Evolutionary conservation across 192 early-diverging fungal genomes (phyloP).

Genomic region (Entomortierella beljakovae): DNA sequence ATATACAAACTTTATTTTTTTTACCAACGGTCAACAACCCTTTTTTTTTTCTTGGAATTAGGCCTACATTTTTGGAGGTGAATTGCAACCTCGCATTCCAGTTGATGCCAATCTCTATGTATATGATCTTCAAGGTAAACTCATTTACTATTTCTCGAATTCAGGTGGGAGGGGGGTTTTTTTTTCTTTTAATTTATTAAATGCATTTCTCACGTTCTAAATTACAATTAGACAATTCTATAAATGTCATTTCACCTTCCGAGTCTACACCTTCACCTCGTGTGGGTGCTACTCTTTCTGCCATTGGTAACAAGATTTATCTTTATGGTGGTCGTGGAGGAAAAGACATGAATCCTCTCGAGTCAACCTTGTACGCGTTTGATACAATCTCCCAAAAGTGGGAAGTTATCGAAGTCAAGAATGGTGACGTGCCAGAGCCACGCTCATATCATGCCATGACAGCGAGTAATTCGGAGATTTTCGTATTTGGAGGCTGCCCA

Average conservation of each 20-base stretch:
- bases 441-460: constrained; percentile 41
- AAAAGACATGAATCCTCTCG: constrained; percentile 26
- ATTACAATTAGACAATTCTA: neutral
- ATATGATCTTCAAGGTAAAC: constrained; percentile 28
- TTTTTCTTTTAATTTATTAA: too few relatives aligned
- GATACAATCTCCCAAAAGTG: constrained; percentile 13
- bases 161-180: too few relatives aligned
- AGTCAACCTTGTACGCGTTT: constrained; percentile 19
- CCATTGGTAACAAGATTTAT: constrained; percentile 22
- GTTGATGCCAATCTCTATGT: constrained; percentile 42
- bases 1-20: neutral
- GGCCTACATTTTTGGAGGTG: constrained; percentile 41
- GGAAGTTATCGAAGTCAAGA: constrained; percentile 13
- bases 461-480: constrained; percentile 28
- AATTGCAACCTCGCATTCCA: constrained; percentile 24
- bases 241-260: constrained; percentile 3
- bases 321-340: constrained; percentile 15
- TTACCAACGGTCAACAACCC: neutral
- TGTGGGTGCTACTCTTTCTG: constrained; percentile 23
- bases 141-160: too few relatives aligned
- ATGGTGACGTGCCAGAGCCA: constrained; percentile 9
- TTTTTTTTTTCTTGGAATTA: neutral
- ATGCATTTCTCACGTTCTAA: too few relatives aligned
- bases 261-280: constrained; percentile 24
- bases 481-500: constrained; percentile 52